These are phyloP conservation scores for Hypomyces perniciosus DNA, from an alignment of 2,329 filamentous ascomycete genomes.

Conservation along the genomic window DNA sequence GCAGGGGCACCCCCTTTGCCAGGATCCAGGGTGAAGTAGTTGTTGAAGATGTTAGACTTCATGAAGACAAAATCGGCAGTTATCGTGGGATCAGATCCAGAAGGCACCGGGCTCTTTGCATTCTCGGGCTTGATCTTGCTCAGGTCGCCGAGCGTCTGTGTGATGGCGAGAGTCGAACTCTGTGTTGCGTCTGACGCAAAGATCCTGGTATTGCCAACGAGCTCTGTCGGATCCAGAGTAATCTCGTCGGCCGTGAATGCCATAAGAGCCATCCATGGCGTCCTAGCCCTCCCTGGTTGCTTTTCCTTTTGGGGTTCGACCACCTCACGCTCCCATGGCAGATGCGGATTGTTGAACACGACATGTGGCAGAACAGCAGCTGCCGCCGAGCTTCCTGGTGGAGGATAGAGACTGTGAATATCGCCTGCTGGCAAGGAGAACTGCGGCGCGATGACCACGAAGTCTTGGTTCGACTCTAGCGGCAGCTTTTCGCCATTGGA, in stretches of 20 bases:
- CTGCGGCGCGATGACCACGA: neutral
- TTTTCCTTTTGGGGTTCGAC: neutral
- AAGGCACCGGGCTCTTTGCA: too few species aligned
- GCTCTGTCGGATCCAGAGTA: slow-evolving; percentile 16
- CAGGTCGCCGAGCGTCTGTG: too few species aligned
- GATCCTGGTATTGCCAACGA: too few species aligned
- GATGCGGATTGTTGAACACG: slow-evolving; percentile 34
- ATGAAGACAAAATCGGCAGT: neutral
- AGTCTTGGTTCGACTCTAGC: neutral
- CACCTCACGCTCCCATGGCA: slow-evolving; percentile 34
- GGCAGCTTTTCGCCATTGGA: neutral
- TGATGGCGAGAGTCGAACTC: neutral
- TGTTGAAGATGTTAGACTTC: neutral
- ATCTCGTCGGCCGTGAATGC: slow-evolving; percentile 25
- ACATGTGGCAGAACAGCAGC: slow-evolving; percentile 34
- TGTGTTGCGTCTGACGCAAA: neutral
- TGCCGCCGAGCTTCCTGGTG: slow-evolving; percentile 27
- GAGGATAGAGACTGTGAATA: slow-evolving; percentile 20
- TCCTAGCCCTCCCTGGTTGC: slow-evolving; percentile 13
- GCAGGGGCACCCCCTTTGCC: neutral
- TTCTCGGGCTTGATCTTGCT: too few species aligned
- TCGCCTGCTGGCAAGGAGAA: neutral
- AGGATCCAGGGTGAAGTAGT: neutral
- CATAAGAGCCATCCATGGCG: slow-evolving; percentile 34
- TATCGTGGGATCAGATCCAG: too few species aligned